Percentiles rank a stretch among this genome's conserved stretches.
These are phyloP conservation scores for Dendrocalamus sinicus DNA, from an alignment of 176 grass and related monocot species.

Conservation along the genomic window DNA sequence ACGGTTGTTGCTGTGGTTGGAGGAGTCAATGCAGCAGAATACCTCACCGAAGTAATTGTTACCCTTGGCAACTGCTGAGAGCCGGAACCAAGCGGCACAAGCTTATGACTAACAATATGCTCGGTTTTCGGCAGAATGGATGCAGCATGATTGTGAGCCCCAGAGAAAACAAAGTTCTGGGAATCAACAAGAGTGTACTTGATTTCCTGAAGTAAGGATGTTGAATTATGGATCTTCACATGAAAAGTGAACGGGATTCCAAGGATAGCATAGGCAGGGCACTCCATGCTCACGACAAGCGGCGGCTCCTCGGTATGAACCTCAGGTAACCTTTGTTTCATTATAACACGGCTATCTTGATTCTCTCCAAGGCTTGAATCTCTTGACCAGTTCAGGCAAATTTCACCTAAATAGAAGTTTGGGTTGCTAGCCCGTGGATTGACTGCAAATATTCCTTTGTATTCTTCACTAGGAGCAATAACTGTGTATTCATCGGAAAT, in stretches of 20 bases:
- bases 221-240: conserved; percentile 79
- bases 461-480: conserved; percentile 79
- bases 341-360: conserved; percentile 50
- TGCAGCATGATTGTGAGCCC: conserved; percentile 77
- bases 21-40: conserved; percentile 75
- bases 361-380: conserved; percentile 54
- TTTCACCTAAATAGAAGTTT: conserved; percentile 64
- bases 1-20: conserved; percentile 59
- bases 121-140: conserved; percentile 80
- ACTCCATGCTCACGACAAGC: conserved; percentile 80
- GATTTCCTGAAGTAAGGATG: conserved; percentile 93
- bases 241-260: conserved; percentile 87
- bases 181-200: conserved; percentile 89
- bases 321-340: conserved; percentile 68
- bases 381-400: conserved; percentile 84
- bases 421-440: conserved; percentile 47
- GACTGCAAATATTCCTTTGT: conserved; percentile 85
- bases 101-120: conserved; percentile 76
- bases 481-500: conserved; percentile 46
- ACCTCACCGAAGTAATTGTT: conserved; percentile 79
- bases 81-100: conserved; percentile 81
- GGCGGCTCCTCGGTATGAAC: conserved; percentile 80
- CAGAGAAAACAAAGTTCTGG: conserved; percentile 92
- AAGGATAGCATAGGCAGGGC: conserved; percentile 78
- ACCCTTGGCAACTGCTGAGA: conserved; percentile 77